These are phyloP conservation scores for Nothophytophthora sp. DNA, from an alignment of 352 stramenopile genomes.

Conservation along the genomic window DNA sequence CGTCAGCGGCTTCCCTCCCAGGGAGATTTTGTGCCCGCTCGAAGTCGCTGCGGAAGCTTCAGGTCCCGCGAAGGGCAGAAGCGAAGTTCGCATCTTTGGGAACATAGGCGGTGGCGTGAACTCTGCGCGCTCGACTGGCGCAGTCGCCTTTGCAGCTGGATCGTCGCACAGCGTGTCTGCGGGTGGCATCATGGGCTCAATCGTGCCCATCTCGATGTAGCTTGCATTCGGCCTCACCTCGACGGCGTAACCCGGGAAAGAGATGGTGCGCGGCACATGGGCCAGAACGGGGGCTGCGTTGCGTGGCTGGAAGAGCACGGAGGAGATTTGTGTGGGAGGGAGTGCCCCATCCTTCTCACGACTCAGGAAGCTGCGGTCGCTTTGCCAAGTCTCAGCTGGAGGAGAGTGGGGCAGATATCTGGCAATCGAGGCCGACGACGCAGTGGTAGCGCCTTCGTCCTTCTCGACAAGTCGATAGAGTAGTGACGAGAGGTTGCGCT, in stretches of 20 bases:
- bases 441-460: slow-evolving; percentile 27
- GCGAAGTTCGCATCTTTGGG: slow-evolving; percentile 31
- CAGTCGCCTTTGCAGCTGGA: not conserved
- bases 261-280: slow-evolving; percentile 36
- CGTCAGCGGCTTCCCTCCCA: slow-evolving; percentile 4
- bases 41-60: not conserved
- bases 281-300: slow-evolving; percentile 23
- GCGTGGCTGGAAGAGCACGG: slow-evolving; percentile 19
- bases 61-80: not conserved
- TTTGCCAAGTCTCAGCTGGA: slow-evolving; percentile 40
- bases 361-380: slow-evolving; percentile 55
- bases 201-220: slow-evolving; percentile 58
- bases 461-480: slow-evolving; percentile 63
- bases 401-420: not conserved
- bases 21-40: slow-evolving; percentile 3
- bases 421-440: not conserved
- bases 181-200: slow-evolving; percentile 52
- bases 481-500: slow-evolving; percentile 55
- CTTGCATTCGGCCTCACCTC: slow-evolving; percentile 53
- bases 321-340: slow-evolving; percentile 31
- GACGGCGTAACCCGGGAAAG: slow-evolving; percentile 45
- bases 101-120: slow-evolving; percentile 54
- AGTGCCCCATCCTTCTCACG: slow-evolving; percentile 26
- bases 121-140: slow-evolving; percentile 12
- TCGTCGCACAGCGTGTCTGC: slow-evolving; percentile 13